Conservation (phyloP, 441 rosid species). For the Omphalea diandra region DNA sequence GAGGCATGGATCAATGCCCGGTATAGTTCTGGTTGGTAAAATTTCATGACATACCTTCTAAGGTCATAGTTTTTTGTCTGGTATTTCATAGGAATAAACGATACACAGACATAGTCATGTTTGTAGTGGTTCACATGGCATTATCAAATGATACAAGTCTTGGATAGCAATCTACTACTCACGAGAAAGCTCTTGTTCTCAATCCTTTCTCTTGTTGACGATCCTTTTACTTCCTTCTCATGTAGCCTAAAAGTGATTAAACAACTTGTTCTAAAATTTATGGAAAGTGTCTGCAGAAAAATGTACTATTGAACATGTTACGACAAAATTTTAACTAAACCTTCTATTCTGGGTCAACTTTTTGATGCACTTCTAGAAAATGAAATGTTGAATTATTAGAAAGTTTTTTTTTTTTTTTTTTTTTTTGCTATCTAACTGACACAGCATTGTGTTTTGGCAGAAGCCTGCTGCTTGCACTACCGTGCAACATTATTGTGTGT, state of each 20-base stretch:
- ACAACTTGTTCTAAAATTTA: not conserved
- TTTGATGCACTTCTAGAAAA: not conserved
- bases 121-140: too few relatives aligned
- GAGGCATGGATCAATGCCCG: not conserved
- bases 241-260: not conserved
- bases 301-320: not conserved
- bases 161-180: too few relatives aligned
- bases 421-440: conserved; percentile 16
- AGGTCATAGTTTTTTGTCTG: too few relatives aligned
- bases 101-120: too few relatives aligned
- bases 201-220: too few relatives aligned
- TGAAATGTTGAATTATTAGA: not conserved
- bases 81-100: too few relatives aligned
- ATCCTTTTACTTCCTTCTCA: not conserved
- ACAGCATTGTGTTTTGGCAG: conserved; percentile 34
- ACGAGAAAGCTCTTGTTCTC: too few relatives aligned
- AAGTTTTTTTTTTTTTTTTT: conserved; percentile 5
- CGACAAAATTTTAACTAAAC: not conserved
- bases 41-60: too few relatives aligned
- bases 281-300: not conserved
- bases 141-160: too few relatives aligned
- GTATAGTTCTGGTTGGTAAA: not conserved
- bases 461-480: conserved; percentile 48
- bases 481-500: conserved; percentile 52
- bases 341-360: not conserved